These are phyloP conservation scores for Coemansia sp. DNA, from an alignment of 192 early-diverging fungal species.

Conservation along the genomic window DNA sequence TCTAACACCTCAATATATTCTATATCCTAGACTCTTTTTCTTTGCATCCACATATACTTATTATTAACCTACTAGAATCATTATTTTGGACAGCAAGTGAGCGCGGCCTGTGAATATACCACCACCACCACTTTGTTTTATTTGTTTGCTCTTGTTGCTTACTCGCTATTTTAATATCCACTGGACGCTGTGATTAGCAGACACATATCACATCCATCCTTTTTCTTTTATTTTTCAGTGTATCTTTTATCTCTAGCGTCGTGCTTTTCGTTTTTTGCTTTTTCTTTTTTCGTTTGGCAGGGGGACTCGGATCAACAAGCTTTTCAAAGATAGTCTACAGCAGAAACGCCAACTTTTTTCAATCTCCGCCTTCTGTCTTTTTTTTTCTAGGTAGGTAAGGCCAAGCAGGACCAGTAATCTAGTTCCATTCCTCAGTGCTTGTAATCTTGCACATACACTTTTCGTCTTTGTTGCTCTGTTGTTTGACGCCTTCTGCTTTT, in stretches of 20 bases:
- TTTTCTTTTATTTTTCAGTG: neutral
- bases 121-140: neutral
- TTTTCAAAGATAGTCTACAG: neutral
- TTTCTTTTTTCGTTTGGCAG: neutral
- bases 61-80: neutral
- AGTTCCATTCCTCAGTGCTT: neutral
- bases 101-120: neutral
- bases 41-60: neutral
- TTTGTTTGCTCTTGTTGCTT: neutral
- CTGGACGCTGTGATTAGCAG: neutral
- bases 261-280: neutral
- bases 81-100: neutral
- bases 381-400: slow-evolving; percentile 8
- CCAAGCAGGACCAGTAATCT: neutral
- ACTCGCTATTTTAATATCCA: neutral
- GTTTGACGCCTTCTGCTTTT: neutral
- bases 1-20: neutral
- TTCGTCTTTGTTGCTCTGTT: too few species aligned
- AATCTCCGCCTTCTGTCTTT: slow-evolving; percentile 14
- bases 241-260: neutral
- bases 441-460: neutral
- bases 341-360: neutral
- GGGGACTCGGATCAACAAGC: neutral
- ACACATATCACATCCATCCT: neutral
- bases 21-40: slow-evolving; percentile 1